Evolutionary conservation across 139 green algal species (phyloP), one percentile per base, ranked within the genome.

Genomic region (Trebouxia sp.): DNA sequence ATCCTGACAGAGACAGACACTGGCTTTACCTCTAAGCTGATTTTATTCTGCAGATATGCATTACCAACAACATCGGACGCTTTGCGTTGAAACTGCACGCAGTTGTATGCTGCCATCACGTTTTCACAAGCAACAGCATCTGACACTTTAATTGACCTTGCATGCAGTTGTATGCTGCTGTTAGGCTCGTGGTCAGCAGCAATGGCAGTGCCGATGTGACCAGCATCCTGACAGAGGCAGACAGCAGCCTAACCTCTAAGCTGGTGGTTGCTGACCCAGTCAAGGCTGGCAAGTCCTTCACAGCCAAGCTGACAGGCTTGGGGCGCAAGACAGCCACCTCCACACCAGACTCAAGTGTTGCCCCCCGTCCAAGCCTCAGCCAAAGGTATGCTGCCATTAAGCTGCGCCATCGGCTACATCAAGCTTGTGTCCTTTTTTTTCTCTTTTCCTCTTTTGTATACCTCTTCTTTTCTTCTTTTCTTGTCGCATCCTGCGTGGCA

Each of bases 281-380:
- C 28, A 80, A 65, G n/a, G 50, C 47, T 41, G 42, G 43, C 48
- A 82, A 53, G n/a, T 69, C 56, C 39, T 76, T 58, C 42, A 75
- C 58, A 38, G 41, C 41, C 39, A 69, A 39, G 77, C n/a, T 76
- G 76, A 70, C 43, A 12, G 77, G 58, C 58, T 5, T 45, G 26
- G 24, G 58, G 39, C 56, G 58, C 32, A 76, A 55, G 56, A 55
- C 43, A 4, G 39, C 42, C 77, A 76, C 55, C 58, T 69, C 77
- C 51, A 50, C 51, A 39, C 51, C 76, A 51, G 76, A 81, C 70
- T 62, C 79, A 15, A 37, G 74, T 22, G 82, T 76, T 7, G 51
- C 85, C 26, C 39, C 84, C 7, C 79, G 84, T 38, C 84, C 80
- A 0, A 69, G 65, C 10, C 65, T 75, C 43, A 75, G 69, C 45